Conservation (phyloP, 2,329 filamentous ascomycete species). For the Thelonectria olida region DNA sequence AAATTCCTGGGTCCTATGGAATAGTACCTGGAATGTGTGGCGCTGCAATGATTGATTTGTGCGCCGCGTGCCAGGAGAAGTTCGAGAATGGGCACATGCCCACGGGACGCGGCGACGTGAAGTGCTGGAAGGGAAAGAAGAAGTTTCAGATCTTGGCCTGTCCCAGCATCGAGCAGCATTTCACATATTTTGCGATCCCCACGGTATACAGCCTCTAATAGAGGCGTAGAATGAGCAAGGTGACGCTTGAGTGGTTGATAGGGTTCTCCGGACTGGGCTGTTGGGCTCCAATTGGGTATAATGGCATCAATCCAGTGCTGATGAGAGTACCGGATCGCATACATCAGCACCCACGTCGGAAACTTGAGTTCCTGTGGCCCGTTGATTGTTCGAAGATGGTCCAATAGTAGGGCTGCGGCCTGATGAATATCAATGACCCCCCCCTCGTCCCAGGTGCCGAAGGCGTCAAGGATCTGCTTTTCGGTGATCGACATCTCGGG, state of each 20-base stretch:
- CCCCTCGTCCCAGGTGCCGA: neutral
- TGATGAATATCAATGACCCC: neutral
- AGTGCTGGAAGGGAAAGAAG: neutral
- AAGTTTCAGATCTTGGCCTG: neutral
- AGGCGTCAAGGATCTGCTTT: neutral
- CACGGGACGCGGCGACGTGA: neutral
- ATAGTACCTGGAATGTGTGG: no score
- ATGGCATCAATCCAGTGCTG: neutral
- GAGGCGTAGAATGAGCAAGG: neutral
- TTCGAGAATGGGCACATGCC: neutral
- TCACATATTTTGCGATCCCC: neutral
- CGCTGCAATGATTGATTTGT: neutral
- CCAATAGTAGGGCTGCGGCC: neutral
- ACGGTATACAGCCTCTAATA: neutral
- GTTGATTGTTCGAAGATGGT: neutral
- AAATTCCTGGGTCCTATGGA: no score
- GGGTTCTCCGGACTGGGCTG: neutral
- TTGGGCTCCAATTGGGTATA: neutral
- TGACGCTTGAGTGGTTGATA: neutral
- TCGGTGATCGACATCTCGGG: neutral
- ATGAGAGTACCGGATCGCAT: neutral
- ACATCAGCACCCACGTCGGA: neutral
- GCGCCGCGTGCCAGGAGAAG: neutral
- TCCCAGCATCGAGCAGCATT: neutral
- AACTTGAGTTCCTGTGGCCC: neutral